Conservation (phyloP, 2,329 filamentous ascomycete genomes). For the Aspergillus sp. region DNA sequence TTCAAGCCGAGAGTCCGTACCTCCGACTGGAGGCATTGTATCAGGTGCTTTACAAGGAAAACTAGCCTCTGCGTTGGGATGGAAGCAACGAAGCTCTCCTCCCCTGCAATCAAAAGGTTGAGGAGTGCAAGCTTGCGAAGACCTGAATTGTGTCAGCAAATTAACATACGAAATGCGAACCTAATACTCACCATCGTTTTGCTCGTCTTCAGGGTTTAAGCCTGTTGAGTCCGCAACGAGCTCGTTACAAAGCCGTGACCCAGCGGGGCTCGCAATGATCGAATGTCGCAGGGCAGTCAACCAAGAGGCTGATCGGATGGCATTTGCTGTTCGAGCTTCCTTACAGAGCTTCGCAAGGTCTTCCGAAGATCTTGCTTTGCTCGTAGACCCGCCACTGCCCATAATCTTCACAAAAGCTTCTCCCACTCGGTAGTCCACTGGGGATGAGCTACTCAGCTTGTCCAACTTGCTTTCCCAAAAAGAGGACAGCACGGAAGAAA, state of each 20-base stretch:
- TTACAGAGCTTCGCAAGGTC: slow-evolving; percentile 26
- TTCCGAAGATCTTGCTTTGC: slow-evolving; percentile 19
- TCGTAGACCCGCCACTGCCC: slow-evolving; percentile 20
- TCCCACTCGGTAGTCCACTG: slow-evolving; percentile 30
- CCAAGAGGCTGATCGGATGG: slow-evolving; percentile 39
- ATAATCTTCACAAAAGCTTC: slow-evolving; percentile 34
- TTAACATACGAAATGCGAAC: background rate
- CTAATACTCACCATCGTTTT: slow-evolving; percentile 31
- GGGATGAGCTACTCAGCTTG: slow-evolving; percentile 18
- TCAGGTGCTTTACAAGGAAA: slow-evolving; percentile 71
- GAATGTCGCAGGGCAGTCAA: slow-evolving; percentile 42
- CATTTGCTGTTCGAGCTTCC: slow-evolving; percentile 30
- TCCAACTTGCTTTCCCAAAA: slow-evolving; percentile 31
- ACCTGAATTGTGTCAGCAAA: slow-evolving; percentile 20
- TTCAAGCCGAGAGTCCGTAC: slow-evolving; percentile 36
- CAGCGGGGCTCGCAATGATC: slow-evolving; percentile 38
- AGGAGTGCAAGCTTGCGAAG: slow-evolving; percentile 44
- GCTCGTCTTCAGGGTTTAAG: slow-evolving; percentile 36
- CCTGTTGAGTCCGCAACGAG: slow-evolving; percentile 51
- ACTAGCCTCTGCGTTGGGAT: slow-evolving; percentile 58
- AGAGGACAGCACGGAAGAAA: slow-evolving; percentile 15
- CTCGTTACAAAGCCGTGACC: slow-evolving; percentile 50
- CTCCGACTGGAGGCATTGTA: slow-evolving; percentile 58
- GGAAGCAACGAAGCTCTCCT: slow-evolving; percentile 39
- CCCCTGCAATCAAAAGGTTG: slow-evolving; percentile 44